These are phyloP conservation scores for Cryptococcus maquisensis DNA, from an alignment of 1,284 basidiomycete genomes.

Conservation along the genomic window DNA sequence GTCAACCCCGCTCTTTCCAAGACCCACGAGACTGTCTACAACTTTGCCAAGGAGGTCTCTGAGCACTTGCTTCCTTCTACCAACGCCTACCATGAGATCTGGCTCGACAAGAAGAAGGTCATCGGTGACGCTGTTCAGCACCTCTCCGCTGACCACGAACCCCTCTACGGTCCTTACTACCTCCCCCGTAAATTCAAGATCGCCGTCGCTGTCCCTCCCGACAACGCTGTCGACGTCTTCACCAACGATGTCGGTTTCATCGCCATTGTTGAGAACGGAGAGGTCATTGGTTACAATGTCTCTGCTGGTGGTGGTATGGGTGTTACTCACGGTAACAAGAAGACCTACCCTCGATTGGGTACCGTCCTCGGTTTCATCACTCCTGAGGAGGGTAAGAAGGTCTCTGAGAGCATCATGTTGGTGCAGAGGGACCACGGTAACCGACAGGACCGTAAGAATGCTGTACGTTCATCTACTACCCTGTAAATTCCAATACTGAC, in stretches of 20 bases:
- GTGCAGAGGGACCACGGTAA: slow-evolving; percentile 96
- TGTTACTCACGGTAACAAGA: slow-evolving; percentile 97
- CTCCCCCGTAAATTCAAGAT: slow-evolving; percentile 99
- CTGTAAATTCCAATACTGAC: background rate
- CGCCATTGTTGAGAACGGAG: slow-evolving; percentile 74
- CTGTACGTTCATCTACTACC: slow-evolving; percentile 41
- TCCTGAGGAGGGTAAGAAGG: slow-evolving; percentile 75
- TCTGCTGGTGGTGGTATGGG: slow-evolving; percentile 95
- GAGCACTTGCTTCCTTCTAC: slow-evolving; percentile 85
- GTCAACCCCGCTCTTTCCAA: slow-evolving; percentile 83
- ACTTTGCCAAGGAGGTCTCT: slow-evolving; percentile 81
- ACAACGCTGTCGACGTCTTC: slow-evolving; percentile 94
- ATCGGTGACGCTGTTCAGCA: slow-evolving; percentile 78
- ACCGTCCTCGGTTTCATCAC: slow-evolving; percentile 91
- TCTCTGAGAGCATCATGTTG: slow-evolving; percentile 90
- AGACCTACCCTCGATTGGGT: slow-evolving; percentile 90
- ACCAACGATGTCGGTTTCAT: slow-evolving; percentile 96
- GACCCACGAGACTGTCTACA: slow-evolving; percentile 77
- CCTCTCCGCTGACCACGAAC: slow-evolving; percentile 70
- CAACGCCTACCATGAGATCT: slow-evolving; percentile 96
- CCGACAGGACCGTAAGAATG: slow-evolving; percentile 74
- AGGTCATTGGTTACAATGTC: slow-evolving; percentile 84
- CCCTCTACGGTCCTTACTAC: slow-evolving; percentile 95
- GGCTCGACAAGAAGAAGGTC: slow-evolving; percentile 94
- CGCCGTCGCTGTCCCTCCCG: slow-evolving; percentile 91